phyloP scores from a whole-genome alignment of 305 asterid species.

The Euphrasia arctica region DNA sequence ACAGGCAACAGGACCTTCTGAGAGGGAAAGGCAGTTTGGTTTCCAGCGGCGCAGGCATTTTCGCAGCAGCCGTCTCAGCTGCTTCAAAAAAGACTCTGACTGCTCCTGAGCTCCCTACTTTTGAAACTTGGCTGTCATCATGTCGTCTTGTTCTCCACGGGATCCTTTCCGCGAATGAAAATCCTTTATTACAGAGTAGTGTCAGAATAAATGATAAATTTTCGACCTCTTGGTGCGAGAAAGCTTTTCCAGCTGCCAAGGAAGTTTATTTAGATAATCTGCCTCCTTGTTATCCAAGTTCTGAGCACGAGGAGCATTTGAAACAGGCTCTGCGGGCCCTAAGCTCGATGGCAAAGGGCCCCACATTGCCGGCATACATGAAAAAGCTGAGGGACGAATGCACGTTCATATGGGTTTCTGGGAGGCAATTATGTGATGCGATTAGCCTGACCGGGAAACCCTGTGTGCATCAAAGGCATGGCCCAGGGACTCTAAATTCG shows the following conservation, averaged over 20 bases:
- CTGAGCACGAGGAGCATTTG: conserved; percentile 74
- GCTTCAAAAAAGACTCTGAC: conserved; percentile 53
- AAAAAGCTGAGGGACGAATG: conserved; percentile 78
- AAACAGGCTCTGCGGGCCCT: conserved; percentile 57
- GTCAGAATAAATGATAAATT: conserved; percentile 61
- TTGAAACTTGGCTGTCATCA: conserved; percentile 73
- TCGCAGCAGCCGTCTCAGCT: conserved; percentile 85
- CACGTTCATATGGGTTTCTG: conserved; percentile 78
- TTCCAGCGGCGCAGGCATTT: conserved; percentile 77
- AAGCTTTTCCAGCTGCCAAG: conserved; percentile 82
- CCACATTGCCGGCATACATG: conserved; percentile 55
- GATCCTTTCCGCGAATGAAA: conserved; percentile 55
- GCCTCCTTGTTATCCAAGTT: conserved; percentile 85
- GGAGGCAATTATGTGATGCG: conserved; percentile 94
- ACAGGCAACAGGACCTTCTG: conserved; percentile 68
- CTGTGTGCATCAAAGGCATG: conserved; percentile 86
- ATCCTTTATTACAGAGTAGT: conserved; percentile 55
- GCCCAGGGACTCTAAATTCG: conserved; percentile 30
- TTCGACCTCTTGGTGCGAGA: conserved; percentile 84
- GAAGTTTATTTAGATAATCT: conserved; percentile 66
- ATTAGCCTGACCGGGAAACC: conserved; percentile 96
- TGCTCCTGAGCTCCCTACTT: conserved; percentile 78
- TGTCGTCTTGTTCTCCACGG: conserved; percentile 63
- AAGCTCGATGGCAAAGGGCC: conserved; percentile 85
- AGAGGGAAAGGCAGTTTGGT: conserved; percentile 75